Percentiles rank a stretch among this genome's conserved stretches.
phyloP scores from a whole-genome alignment of 2,329 filamentous ascomycete genomes.

The Nigrospora osmanthi region DNA sequence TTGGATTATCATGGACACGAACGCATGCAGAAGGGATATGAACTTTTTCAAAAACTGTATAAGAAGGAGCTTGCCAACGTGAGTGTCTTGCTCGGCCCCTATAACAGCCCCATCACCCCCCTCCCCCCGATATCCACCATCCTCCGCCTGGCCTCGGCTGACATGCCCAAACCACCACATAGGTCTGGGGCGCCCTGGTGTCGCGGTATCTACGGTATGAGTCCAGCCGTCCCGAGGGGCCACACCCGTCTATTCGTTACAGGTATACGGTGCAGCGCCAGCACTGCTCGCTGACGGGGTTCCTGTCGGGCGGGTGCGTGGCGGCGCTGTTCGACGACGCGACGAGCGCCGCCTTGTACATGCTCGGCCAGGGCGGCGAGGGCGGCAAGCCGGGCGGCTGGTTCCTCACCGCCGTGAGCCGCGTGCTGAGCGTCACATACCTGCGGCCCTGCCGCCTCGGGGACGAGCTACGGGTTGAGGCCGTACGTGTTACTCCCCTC shows the following conservation, averaged over 20 bases:
- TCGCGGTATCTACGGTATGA: background rate
- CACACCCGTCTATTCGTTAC: background rate
- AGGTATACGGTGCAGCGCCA: background rate
- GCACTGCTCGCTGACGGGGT: background rate
- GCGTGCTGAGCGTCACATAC: background rate
- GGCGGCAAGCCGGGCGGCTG: background rate
- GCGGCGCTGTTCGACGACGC: background rate
- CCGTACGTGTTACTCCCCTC: background rate
- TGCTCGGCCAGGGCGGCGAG: background rate
- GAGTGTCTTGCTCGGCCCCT: background rate
- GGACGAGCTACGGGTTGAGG: background rate
- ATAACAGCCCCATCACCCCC: too few relatives aligned
- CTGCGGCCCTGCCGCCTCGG: background rate
- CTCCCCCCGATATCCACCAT: background rate
- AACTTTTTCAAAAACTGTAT: background rate
- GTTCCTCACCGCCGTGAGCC: background rate
- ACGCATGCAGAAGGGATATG: background rate
- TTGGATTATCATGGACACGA: background rate
- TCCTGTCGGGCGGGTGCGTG: background rate
- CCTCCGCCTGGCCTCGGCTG: background rate
- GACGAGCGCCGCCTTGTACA: background rate
- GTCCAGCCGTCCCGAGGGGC: background rate
- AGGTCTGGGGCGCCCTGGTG: background rate
- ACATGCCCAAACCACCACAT: background rate
- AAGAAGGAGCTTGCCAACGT: background rate